Percentiles rank a stretch among this genome's conserved stretches.
Conservation (phyloP, 768 basidiomycete species). For the Boletus sp. region DNA sequence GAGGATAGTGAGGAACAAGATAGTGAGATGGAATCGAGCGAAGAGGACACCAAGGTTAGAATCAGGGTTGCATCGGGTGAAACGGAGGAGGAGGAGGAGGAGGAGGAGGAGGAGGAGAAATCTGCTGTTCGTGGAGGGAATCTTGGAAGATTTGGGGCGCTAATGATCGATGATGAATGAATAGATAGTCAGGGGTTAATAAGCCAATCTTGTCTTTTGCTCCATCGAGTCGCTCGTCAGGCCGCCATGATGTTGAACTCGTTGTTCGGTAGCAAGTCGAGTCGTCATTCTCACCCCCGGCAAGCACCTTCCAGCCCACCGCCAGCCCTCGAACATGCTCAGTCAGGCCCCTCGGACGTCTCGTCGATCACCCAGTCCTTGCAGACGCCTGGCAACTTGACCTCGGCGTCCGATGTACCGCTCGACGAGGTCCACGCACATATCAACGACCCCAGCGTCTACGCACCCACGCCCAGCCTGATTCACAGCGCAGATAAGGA, state of each 20-base stretch:
- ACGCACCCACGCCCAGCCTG: conserved; percentile 17
- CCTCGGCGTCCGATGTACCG: conserved; percentile 19
- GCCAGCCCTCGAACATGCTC: not conserved
- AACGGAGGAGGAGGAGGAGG: conserved; percentile 17
- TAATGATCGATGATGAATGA: conserved; percentile 23
- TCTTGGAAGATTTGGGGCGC: conserved; percentile 32
- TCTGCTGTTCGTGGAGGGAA: not conserved
- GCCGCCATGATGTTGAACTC: conserved; percentile 29
- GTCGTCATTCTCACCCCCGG: conserved; percentile 17
- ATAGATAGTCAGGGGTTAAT: conserved; percentile 17
- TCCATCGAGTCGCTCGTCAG: not conserved
- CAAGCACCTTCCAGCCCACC: conserved; percentile 3
- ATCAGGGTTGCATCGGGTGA: conserved; percentile 11
- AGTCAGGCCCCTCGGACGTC: conserved; percentile 4
- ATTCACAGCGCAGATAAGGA: conserved; percentile 15
- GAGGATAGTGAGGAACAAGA: conserved; percentile 30
- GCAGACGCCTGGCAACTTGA: conserved; percentile 9
- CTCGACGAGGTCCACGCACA: conserved; percentile 24
- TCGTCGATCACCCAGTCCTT: conserved; percentile 18
- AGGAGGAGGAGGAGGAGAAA: conserved; percentile 15
- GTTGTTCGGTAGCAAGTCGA: conserved; percentile 33
- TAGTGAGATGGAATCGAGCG: conserved; percentile 13
- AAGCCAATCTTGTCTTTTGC: conserved; percentile 5
- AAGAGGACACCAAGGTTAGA: not conserved
- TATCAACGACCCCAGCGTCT: conserved; percentile 28